Evolutionary conservation across 2,329 filamentous ascomycete genomes (phyloP).

Genomic region (Endoconidiophora polonica): DNA sequence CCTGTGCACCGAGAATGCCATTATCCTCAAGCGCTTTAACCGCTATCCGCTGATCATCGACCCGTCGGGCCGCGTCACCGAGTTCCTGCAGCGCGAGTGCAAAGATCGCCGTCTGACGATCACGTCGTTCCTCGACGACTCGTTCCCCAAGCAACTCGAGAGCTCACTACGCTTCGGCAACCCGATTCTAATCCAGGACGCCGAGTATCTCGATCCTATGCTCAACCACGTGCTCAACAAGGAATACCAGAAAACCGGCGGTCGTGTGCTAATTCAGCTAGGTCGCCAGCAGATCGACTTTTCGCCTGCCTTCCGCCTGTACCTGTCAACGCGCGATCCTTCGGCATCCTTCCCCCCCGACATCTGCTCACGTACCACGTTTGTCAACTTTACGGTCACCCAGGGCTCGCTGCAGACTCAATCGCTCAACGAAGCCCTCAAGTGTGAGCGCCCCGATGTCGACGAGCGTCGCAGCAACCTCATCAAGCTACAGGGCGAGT

Average conservation of each 20-base stretch:
- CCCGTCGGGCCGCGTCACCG: constrained; percentile 82
- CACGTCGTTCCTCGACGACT: constrained; percentile 94
- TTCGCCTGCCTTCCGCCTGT: constrained; percentile 88
- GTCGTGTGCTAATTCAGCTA: constrained; percentile 92
- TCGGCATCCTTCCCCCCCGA: constrained; percentile 92
- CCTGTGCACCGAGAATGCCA: constrained; percentile 95
- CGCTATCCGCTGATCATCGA: constrained; percentile 96
- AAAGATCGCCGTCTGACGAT: constrained; percentile 87
- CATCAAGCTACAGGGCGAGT: constrained; percentile 97
- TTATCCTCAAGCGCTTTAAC: constrained; percentile 95
- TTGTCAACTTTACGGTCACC: constrained; percentile 98
- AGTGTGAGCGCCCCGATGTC: constrained; percentile 92
- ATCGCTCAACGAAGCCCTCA: constrained; percentile 91
- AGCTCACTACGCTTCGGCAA: constrained; percentile 95
- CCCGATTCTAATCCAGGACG: constrained; percentile 95
- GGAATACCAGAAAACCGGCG: constrained; percentile 96
- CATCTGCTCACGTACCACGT: constrained; percentile 93
- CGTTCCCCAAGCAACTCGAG: constrained; percentile 94
- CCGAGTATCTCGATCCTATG: constrained; percentile 90
- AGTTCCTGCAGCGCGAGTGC: constrained; percentile 89
- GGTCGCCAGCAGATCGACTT: constrained; percentile 99
- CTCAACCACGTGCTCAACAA: constrained; percentile 98
- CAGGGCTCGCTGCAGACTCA: constrained; percentile 98
- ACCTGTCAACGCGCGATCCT: constrained; percentile 86
- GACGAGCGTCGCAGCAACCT: constrained; percentile 92